Evolutionary conservation across 2,329 filamentous ascomycete species (phyloP).

Genomic region (Ascochyta fabae): DNA sequence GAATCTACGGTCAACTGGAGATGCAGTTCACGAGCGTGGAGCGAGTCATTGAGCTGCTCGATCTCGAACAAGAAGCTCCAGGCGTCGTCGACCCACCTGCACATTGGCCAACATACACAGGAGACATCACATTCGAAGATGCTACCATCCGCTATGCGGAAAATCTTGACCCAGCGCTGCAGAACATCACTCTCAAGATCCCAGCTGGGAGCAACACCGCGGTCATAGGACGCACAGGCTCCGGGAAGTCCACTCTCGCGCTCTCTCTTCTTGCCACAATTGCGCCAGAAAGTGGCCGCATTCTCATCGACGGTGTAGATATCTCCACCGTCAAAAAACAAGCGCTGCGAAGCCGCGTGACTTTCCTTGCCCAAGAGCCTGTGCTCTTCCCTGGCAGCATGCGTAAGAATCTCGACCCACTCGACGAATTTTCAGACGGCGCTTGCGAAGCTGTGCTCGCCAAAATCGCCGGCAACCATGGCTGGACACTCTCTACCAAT

Average conservation of each 20-base stretch:
- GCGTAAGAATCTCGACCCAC: conserved; percentile 68
- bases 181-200: conserved; percentile 73
- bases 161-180: conserved; percentile 74
- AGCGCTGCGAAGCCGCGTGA: conserved; percentile 66
- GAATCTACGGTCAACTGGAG: conserved; percentile 81
- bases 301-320: conserved; percentile 67
- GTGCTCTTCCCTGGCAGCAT: conserved; percentile 69
- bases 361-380: conserved; percentile 71
- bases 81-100: conserved; percentile 74
- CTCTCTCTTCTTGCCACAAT: conserved; percentile 64
- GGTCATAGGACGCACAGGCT: conserved; percentile 77
- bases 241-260: conserved; percentile 81
- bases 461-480: conserved; percentile 62
- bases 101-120: conserved; percentile 75
- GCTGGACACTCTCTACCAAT: conserved; percentile 62
- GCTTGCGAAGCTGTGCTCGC: conserved; percentile 61
- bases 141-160: conserved; percentile 82
- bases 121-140: conserved; percentile 76
- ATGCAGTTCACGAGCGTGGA: conserved; percentile 94
- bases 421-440: conserved; percentile 62
- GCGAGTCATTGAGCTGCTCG: conserved; percentile 79
- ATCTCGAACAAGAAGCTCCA: conserved; percentile 75
- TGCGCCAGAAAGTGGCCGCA: conserved; percentile 60
- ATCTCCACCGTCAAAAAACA: conserved; percentile 66
- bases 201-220: conserved; percentile 80